Evolutionary conservation across 257 asterid species (phyloP), one percentile per base, ranked within the genome.

Genomic region (Solanum lycopersicoides): DNA sequence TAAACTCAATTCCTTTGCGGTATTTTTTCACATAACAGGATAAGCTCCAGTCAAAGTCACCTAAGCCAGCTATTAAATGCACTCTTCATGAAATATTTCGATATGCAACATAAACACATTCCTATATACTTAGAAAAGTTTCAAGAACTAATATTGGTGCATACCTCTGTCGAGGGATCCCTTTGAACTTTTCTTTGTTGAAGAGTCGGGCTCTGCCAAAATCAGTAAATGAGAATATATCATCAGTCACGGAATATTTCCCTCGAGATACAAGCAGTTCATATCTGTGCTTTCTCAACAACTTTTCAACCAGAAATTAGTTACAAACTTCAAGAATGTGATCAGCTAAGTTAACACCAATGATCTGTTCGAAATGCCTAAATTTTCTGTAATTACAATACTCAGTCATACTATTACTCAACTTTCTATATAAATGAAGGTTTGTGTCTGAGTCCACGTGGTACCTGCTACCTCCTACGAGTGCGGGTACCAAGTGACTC

Each of bases 151-250:
- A 39, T 7, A 87, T 88, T 7, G 88, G 89, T 53, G 50, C 87
- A 3, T 69, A 94, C 98, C 98, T 95, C 98, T 90, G 82, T 94
- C 98, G 65, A 91, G 93, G 42, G 98, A 95, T 73, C 96, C 95
- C 84, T 93, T 94, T 59, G 95, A 87, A 89, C 85, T 86, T 85
- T 90, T 93, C 92, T 87, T 92, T 44, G 71, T 89, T 16, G 87
- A 87, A 30, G 93, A 89, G 53, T 91, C 96, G 45, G 87, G 87
- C 84, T 86, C 95, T 93, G 93, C 87, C 71, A 59, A 88, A 88
- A 74, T 50, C 53, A 21, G 47, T 28, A 82, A 87, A 88, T 11
- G 10, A 47, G 42, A 47, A 80, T 10, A 47, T 6, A 14, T 28
- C 44, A 80, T 80, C 16, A 80, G 68, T 28, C 59, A 2, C 42